Conservation (phyloP, 768 basidiomycete genomes). For the Suillus tomentosus region DNA sequence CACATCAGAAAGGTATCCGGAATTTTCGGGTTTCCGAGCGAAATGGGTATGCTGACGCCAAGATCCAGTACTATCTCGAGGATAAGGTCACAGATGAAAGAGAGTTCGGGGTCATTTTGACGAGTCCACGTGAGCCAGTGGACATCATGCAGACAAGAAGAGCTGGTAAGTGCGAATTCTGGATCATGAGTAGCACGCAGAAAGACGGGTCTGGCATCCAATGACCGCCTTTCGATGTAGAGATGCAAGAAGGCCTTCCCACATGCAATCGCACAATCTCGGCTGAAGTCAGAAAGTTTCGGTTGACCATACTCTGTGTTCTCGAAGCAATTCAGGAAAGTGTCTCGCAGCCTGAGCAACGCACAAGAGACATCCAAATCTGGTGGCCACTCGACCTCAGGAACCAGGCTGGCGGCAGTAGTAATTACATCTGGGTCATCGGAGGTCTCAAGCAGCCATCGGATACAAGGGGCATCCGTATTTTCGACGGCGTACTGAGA, state of each 20-base stretch:
- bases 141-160: constrained; percentile 9
- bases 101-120: constrained; percentile 11
- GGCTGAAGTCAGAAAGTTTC: neutral
- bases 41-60: constrained; percentile 9
- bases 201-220: constrained; percentile 7
- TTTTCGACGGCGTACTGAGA: neutral
- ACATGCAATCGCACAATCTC: constrained; percentile 11
- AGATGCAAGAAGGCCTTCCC: constrained; percentile 14
- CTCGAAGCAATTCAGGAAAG: constrained; percentile 13
- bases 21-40: constrained; percentile 9
- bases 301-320: constrained; percentile 9
- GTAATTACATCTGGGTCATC: constrained; percentile 14
- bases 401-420: constrained; percentile 16
- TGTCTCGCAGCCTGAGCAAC: constrained; percentile 14
- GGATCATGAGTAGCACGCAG: constrained; percentile 1
- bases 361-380: constrained; percentile 16
- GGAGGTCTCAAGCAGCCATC: constrained; percentile 16
- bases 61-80: constrained; percentile 3
- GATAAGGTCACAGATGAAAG: constrained; percentile 10
- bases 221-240: constrained; percentile 8
- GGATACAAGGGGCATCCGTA: constrained; percentile 10
- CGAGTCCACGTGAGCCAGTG: constrained; percentile 8
- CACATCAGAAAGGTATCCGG: constrained; percentile 12
- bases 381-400: constrained; percentile 20
- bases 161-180: neutral